A percentile compares a stretch with the other conserved stretches of the same genome.
These are phyloP conservation scores for Parasitella parasitica DNA, from an alignment of 371 early-diverging fungal species.

Conservation along the genomic window DNA sequence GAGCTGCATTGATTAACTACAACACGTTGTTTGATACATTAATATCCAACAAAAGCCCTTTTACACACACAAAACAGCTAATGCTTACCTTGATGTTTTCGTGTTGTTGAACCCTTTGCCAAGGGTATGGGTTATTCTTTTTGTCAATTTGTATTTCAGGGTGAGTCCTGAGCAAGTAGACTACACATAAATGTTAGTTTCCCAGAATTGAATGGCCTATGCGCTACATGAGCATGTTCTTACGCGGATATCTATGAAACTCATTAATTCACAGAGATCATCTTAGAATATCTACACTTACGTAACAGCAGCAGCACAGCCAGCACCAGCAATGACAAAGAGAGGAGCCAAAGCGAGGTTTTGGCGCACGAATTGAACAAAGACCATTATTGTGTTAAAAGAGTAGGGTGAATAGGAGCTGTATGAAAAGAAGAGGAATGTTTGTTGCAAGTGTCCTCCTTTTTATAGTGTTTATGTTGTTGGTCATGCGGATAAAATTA, in stretches of 20 bases:
- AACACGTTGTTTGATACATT: background rate
- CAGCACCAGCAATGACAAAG: slow-evolving; percentile 45
- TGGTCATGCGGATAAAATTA: background rate
- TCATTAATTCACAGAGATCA: background rate
- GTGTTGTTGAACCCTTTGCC: slow-evolving; percentile 47
- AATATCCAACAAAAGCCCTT: no score
- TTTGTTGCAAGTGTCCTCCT: background rate
- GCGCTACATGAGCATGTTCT: background rate
- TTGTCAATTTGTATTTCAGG: slow-evolving; percentile 50
- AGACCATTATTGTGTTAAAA: slow-evolving; percentile 16
- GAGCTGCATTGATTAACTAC: slow-evolving; percentile 14
- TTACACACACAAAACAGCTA: background rate
- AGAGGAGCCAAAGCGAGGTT: slow-evolving; percentile 48
- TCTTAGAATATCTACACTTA: slow-evolving; percentile 28
- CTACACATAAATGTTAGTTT: slow-evolving; percentile 13
- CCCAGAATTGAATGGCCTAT: background rate
- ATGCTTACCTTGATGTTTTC: slow-evolving; percentile 43
- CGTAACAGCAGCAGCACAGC: slow-evolving; percentile 46
- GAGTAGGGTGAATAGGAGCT: slow-evolving; percentile 11
- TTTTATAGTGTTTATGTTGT: background rate
- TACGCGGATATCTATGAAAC: slow-evolving; percentile 22
- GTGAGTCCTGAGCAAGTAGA: slow-evolving; percentile 44
- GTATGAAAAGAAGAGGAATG: background rate
- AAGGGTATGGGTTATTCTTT: slow-evolving; percentile 48
- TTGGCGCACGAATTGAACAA: slow-evolving; percentile 27